A percentile compares a stretch with the other conserved stretches of the same genome.
Evolutionary conservation across 176 grass and related monocot species (phyloP).

Genomic region (Lolium perenne): DNA sequence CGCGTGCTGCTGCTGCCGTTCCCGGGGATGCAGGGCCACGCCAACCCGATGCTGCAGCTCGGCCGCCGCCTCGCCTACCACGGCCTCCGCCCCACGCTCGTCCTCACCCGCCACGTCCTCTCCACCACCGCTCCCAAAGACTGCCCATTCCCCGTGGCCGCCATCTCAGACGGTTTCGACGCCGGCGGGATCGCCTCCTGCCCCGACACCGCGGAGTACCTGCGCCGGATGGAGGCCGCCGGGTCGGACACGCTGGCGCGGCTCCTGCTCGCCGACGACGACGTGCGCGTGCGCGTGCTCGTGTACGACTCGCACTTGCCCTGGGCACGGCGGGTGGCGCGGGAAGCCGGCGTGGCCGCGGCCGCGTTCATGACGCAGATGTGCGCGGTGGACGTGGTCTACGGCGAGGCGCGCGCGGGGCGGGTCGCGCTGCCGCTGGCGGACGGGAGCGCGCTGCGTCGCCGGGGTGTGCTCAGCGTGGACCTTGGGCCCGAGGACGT

Average conservation of each 20-base stretch:
- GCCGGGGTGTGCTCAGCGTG: neutral
- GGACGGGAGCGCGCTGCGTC: neutral
- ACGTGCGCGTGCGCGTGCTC: neutral
- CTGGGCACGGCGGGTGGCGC: neutral
- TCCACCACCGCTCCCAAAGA: neutral
- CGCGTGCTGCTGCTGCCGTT: neutral
- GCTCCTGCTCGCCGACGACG: neutral
- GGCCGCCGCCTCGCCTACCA: slow-evolving; percentile 9
- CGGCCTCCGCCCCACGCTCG: neutral
- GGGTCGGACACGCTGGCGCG: neutral
- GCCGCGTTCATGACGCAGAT: slow-evolving; percentile 2
- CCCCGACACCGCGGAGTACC: neutral
- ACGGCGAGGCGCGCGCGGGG: neutral
- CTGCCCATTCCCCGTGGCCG: neutral
- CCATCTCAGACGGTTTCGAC: slow-evolving; percentile 9
- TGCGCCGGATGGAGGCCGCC: neutral
- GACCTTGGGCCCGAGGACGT: neutral
- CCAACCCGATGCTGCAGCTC: neutral
- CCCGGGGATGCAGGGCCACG: neutral
- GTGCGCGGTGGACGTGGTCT: neutral
- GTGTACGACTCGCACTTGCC: slow-evolving; percentile 5
- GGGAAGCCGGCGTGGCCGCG: neutral
- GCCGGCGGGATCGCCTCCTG: neutral
- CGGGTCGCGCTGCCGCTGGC: neutral
- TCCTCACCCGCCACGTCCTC: neutral